Evolutionary conservation across 2,329 filamentous ascomycete genomes (phyloP), one percentile per base, ranked within the genome.

Genomic region (Chaetomium olivaceum): DNA sequence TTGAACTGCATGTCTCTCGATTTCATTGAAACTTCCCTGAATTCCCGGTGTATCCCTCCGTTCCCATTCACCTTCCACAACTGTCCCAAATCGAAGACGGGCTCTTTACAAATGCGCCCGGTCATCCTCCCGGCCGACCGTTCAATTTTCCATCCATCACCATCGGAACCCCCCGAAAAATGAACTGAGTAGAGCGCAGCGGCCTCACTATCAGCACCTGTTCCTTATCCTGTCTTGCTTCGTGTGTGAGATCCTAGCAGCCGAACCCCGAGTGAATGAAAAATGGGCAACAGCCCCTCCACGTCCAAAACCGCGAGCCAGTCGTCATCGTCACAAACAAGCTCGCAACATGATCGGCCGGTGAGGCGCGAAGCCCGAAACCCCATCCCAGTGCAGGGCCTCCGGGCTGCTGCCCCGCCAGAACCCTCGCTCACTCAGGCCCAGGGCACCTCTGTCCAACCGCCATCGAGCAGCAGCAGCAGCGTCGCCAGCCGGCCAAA

Each of bases 391-490:
- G 81, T 84, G 69, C 84, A 86, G 70, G 79, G 81, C 68, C 83
- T 85, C 70, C 81, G 84, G 69, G 83, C 82, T 66, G 83, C 82
- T 71, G 86, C 84, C 63, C 85, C 86, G 58, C 87, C 87, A 66
- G 87, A 89, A 77, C 82, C 84, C 61, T 88, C 87, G 59, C 81
- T 86, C 68, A 82, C 86, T 69, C 85, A 87, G 76, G 86, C 86
- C 59, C 82, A 84, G 64, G 85, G 85, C 71, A 85, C 83, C 64
- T 65, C 71, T 56, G 67, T 70, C 61, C 71, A 73, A 65, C 70
- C 70, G 29, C 62, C 65, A 48, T 85, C 82, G 58, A 65, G n/a
- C 57, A 56, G 52, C 52, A 57, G 16, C 61, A 62, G 52, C 61
- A 57, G 61, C 61, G 51, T 46, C 46, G 50, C 50, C 62, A 80